Conservation (phyloP, 1,139 yeast genomes). For the Pichia inconspicua region DNA sequence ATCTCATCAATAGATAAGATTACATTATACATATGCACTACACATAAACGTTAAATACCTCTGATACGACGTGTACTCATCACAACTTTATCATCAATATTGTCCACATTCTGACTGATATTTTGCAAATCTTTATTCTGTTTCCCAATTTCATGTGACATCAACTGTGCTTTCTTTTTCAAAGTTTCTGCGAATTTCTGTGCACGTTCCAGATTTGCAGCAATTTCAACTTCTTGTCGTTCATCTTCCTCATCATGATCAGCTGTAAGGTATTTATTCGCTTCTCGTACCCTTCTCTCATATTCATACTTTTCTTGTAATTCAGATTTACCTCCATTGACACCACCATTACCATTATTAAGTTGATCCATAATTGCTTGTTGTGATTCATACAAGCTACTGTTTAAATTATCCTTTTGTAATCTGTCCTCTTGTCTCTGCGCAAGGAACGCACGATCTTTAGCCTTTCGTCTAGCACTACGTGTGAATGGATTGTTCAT, state of each 20-base stretch:
- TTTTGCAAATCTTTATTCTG: conserved; percentile 43
- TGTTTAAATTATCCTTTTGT: conserved; percentile 22
- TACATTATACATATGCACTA: too few relatives aligned
- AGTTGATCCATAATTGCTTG: conserved; percentile 21
- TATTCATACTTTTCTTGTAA: conserved; percentile 43
- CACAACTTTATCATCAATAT: conserved; percentile 44
- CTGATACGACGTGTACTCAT: conserved; percentile 25
- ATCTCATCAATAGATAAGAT: too few relatives aligned
- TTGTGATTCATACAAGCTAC: conserved; percentile 23
- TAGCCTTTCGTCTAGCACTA: conserved; percentile 65
- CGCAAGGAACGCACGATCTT: conserved; percentile 64
- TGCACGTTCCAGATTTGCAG: conserved; percentile 47
- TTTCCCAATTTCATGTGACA: conserved; percentile 42
- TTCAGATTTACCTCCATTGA: conserved; percentile 17
- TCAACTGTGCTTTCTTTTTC: conserved; percentile 38
- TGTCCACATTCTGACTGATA: conserved; percentile 50
- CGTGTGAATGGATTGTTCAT: conserved; percentile 81
- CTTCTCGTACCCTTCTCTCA: conserved; percentile 41
- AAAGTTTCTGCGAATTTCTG: conserved; percentile 38
- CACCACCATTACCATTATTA: conserved; percentile 7
- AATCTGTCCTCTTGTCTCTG: conserved; percentile 36
- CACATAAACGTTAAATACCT: conserved; percentile 19
- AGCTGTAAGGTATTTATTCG: conserved; percentile 26
- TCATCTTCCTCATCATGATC: conserved; percentile 48
- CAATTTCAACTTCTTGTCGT: conserved; percentile 50